Evolutionary conservation across 345 rosid species (phyloP).

Genomic region (Barbarea vulgaris): DNA sequence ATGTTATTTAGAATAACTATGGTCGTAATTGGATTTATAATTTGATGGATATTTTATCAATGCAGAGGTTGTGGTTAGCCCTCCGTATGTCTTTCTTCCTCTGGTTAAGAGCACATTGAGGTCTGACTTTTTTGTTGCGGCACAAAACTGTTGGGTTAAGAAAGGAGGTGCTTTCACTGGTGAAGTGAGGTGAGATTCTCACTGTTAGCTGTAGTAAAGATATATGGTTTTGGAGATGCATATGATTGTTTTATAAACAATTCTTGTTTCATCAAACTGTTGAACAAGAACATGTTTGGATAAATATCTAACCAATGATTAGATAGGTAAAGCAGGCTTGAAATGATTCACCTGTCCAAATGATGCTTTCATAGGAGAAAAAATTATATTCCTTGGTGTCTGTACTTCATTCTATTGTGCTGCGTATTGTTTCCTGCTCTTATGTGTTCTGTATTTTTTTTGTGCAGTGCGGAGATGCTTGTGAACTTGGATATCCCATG

Average conservation of each 20-base stretch:
- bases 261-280: background rate
- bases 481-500: slow-evolving; percentile 75
- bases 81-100: slow-evolving; percentile 80
- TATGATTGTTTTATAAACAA: background rate
- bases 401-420: background rate
- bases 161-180: slow-evolving; percentile 99
- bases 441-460: slow-evolving; percentile 6
- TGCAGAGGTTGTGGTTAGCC: slow-evolving; percentile 90
- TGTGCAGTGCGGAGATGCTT: slow-evolving; percentile 89
- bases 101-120: slow-evolving; percentile 62
- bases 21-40: background rate
- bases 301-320: background rate
- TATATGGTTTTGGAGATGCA: background rate
- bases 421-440: background rate
- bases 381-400: background rate
- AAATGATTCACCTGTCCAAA: background rate
- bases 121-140: slow-evolving; percentile 82
- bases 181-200: slow-evolving; percentile 66
- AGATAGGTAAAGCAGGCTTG: background rate
- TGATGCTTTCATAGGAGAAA: background rate
- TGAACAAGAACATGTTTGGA: background rate
- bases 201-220: background rate
- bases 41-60: background rate
- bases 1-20: background rate
- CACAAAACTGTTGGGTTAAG: slow-evolving; percentile 95